phyloP scores from a whole-genome alignment of 2,329 filamentous ascomycete genomes.

The Phyllosticta paracitricarpa region DNA sequence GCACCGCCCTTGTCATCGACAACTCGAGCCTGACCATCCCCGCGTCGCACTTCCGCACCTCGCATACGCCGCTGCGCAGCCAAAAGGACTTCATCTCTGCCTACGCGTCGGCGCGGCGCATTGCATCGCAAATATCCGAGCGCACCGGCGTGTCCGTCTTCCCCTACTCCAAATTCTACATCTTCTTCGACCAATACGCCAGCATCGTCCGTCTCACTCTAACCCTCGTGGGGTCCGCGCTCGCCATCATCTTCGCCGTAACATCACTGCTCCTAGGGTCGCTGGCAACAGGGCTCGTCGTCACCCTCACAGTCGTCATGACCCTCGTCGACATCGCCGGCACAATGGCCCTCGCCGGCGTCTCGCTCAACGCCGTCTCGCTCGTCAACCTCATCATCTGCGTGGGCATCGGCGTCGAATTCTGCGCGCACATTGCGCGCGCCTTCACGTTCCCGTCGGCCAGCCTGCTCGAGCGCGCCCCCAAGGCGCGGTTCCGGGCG shows the following conservation, averaged over 20 bases:
- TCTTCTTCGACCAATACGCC: conserved; percentile 97
- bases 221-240: conserved; percentile 68
- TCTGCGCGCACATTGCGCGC: conserved; percentile 91
- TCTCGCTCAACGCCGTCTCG: conserved; percentile 89
- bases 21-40: conserved; percentile 55
- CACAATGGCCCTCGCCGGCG: conserved; percentile 79
- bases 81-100: conserved; percentile 90
- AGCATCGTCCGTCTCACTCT: conserved; percentile 72
- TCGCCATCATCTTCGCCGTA: conserved; percentile 77
- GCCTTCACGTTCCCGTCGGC: conserved; percentile 90
- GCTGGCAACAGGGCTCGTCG: conserved; percentile 66
- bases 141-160: conserved; percentile 75
- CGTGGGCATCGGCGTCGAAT: conserved; percentile 92
- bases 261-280: conserved; percentile 77
- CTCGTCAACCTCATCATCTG: conserved; percentile 96
- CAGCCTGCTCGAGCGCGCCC: conserved; percentile 70
- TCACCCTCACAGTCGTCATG: conserved; percentile 85
- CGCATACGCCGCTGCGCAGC: conserved; percentile 74
- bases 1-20: conserved; percentile 73
- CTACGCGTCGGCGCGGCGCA: conserved; percentile 80
- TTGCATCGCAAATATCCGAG: conserved; percentile 63
- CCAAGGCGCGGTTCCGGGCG: conserved; percentile 61
- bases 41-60: conserved; percentile 85
- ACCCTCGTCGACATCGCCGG: conserved; percentile 89
- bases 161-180: conserved; percentile 95